Base-by-base conservation (phyloP, 352 stramenopile species). In the Salisapilia sapeloensis region DNA sequence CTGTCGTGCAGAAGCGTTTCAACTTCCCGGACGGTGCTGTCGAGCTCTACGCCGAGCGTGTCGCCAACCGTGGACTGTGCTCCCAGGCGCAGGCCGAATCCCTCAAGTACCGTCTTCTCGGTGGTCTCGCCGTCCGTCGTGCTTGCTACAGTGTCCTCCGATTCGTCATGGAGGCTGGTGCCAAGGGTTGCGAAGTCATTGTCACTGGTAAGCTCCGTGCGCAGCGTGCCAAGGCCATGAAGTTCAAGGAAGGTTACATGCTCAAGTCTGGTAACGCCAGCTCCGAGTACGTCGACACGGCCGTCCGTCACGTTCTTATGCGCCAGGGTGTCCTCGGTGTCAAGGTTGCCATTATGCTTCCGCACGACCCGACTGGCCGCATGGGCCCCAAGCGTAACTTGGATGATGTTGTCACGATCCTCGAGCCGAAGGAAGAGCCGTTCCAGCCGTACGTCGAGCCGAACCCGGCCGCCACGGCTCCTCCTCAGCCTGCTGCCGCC, bases 211-310 rank as follows among this genome's bases (percentile, higher is more conserved):
- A 99, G 81, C 81, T 99, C 38, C 90, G 95, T 46, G 94, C 92
- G 38, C 93, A 98, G 70, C 91, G 96, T 95, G 96, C 96, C 54
- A 99, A 99, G 85, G 82, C 84, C 32, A 99, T 99, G 95, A 99
- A 99, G 75, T 99, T 99, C 74, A 95, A 96, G 55, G 94, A 99
- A 48, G 96, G 96, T 30, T 99, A 99, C 86, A 99, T 99, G 95
- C 97, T 99, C 75, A 99, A 99, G 84, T 97, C 92, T 20, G 96
- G 96, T 74, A 95, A 98, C 64, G 92, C 94, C 28, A 92, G 86
- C 56, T 62, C 82, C 48, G 94, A 98, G 42, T 99, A 99, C 83
- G 96, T 98, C 38, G 93, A 98, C 75, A 84, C 71, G 46, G 96
- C 95, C 34, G 92, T 98, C 39, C 85, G 95, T 57, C 95, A 99